A percentile compares a stretch with the other conserved stretches of the same genome.
These are phyloP conservation scores for Tilletiaria anomala DNA, from an alignment of 1,284 basidiomycete species.

Conservation along the genomic window DNA sequence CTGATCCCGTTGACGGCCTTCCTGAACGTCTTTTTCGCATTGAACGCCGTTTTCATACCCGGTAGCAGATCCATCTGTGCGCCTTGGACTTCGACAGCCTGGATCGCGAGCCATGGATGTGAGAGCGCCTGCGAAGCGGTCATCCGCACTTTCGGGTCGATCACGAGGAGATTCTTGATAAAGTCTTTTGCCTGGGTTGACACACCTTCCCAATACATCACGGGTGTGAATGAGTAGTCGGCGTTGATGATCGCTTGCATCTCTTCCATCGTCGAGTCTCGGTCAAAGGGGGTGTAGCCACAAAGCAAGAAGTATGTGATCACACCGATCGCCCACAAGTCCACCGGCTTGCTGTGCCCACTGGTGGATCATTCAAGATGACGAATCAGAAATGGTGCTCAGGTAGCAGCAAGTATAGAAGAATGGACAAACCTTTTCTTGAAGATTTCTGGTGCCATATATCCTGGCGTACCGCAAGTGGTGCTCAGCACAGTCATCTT, in stretches of 20 bases:
- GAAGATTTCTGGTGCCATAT: conserved; percentile 99
- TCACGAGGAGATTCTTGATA: conserved; percentile 30
- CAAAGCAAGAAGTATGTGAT: conserved; percentile 39
- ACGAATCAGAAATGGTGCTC: no score
- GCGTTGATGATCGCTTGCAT: conserved; percentile 37
- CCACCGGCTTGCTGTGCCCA: neutral
- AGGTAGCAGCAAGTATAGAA: no score
- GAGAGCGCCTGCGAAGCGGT: conserved; percentile 27
- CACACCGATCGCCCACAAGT: conserved; percentile 30
- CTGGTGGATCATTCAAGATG: no score
- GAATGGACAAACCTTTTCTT: no score
- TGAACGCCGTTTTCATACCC: conserved; percentile 38
- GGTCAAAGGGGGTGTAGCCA: conserved; percentile 38
- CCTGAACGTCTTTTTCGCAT: conserved; percentile 33
- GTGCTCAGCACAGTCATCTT: conserved; percentile 79
- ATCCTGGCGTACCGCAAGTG: conserved; percentile 81
- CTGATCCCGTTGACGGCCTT: conserved; percentile 37
- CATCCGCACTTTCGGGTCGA: conserved; percentile 21
- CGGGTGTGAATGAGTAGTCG: conserved; percentile 34
- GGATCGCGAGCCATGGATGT: conserved; percentile 24
- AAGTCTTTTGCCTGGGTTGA: conserved; percentile 30
- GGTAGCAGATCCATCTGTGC: conserved; percentile 22
- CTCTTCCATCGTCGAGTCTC: conserved; percentile 35
- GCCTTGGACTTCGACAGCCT: neutral
- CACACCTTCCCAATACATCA: conserved; percentile 32